Evolutionary conservation across 2,329 filamentous ascomycete species (phyloP).

Genomic region (Ceratocystis destructans): DNA sequence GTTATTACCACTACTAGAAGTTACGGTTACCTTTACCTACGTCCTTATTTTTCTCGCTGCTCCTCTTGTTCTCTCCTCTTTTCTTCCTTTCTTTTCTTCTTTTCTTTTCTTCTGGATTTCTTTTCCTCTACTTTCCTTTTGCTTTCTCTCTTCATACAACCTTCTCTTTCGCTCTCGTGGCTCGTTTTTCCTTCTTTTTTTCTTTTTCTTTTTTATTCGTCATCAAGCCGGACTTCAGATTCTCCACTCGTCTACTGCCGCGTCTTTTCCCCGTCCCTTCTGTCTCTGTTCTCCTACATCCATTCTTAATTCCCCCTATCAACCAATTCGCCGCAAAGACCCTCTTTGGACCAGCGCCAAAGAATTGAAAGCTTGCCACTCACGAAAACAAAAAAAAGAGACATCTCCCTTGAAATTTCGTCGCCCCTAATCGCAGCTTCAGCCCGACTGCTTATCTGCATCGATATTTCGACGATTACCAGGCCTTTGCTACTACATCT

Average conservation of each 20-base stretch:
- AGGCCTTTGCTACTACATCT: not conserved
- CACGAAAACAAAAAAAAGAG: constrained; percentile 2
- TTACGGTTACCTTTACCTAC: not conserved
- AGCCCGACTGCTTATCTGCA: not conserved
- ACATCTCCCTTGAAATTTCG: constrained; percentile 11
- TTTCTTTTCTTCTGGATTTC: not conserved
- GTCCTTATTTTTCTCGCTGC: not conserved
- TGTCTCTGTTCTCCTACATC: constrained; percentile 8
- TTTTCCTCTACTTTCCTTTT: constrained; percentile 2
- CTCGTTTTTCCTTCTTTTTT: constrained; percentile 1
- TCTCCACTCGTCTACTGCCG: not conserved
- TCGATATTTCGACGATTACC: not conserved
- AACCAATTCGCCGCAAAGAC: constrained; percentile 8
- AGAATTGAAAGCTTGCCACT: constrained; percentile 2
- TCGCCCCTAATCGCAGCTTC: constrained; percentile 9
- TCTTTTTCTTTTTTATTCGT: constrained; percentile 1
- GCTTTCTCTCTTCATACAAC: not conserved
- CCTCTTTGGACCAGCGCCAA: not conserved
- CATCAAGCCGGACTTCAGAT: constrained; percentile 5
- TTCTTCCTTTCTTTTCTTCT: not conserved
- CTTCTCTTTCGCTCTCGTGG: not conserved
- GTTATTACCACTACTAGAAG: not conserved
- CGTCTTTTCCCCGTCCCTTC: not conserved
- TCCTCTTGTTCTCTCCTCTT: constrained; percentile 4
- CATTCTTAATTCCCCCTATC: constrained; percentile 11